Evolutionary conservation across 164 flowering plant species (phyloP), one percentile per base, ranked within the genome.

Genomic region (Berberis thunbergii): DNA sequence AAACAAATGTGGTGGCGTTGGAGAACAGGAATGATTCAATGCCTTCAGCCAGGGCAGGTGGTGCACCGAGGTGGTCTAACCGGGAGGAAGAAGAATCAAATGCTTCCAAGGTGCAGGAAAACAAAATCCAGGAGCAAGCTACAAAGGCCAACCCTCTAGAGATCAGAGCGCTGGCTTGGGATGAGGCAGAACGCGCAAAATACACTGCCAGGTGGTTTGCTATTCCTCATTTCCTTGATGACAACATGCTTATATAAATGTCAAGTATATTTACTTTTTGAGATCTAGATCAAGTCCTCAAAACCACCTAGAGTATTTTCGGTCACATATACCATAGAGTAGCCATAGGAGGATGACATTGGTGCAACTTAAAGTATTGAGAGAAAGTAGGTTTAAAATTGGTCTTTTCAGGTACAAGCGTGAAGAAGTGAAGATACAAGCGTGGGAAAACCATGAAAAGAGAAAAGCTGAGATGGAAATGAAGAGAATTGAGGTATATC

Each of bases 361-460:
- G 41, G 13, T 59, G 42, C 39, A 4, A 49, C 46, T 43, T 5
- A 4, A 44, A 7, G 7, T 39, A 57, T 49, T 68, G 62, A 38
- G 42, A 39, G 48, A 53, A 45, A 55, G 2, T 3, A 12, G 7
- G 39, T 62, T 43, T 52, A 1, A 49, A 13, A 49, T 43, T 63
- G 26, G 26, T 45, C 6, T 49, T 39, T 74, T 42, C 70, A 93
- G 98, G 87, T 93, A 78, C 60, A 93, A 88, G 81, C 87, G 94
- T 3, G 98, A 89, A 76, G 98, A 93, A 69, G 89, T 88, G 78
- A 88, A 81, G 83, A 90, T 93, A 63, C 88, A 88, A 64, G 96
- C 97, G 2, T 93, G 98, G 98, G 98, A 90, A 70, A 90, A 88
- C 76, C 93, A 83, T 68, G 81, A 93, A 81, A 93, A 88, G 71